Conservation (phyloP, 495 filamentous ascomycete genomes). For the Hypoxylon fuscum region DNA sequence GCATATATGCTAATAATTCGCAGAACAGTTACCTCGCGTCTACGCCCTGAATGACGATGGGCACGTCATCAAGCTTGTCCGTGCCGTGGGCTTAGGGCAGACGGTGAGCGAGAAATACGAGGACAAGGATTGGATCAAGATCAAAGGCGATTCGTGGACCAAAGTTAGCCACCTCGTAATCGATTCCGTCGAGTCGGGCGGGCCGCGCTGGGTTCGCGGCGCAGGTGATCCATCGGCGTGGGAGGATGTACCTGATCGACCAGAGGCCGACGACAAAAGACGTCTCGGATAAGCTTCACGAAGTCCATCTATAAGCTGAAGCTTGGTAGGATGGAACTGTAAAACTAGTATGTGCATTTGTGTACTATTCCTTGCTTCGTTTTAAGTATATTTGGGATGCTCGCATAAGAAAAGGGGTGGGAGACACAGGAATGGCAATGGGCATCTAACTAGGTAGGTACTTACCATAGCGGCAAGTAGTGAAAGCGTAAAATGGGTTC, state of each 20-base stretch:
- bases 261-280: background rate
- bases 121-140: slow-evolving; percentile 56
- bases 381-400: too few species aligned
- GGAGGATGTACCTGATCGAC: slow-evolving; percentile 45
- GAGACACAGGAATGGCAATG: too few species aligned
- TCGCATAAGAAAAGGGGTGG: too few species aligned
- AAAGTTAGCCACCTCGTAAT: slow-evolving; percentile 71
- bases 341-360: too few species aligned
- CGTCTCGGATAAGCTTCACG: slow-evolving; percentile 20
- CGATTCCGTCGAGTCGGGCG: slow-evolving; percentile 61
- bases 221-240: slow-evolving; percentile 68
- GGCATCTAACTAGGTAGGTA: too few species aligned
- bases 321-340: background rate
- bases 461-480: too few species aligned
- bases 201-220: slow-evolving; percentile 62
- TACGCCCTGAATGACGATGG: slow-evolving; percentile 74
- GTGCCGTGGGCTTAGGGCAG: slow-evolving; percentile 65
- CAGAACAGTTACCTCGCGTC: slow-evolving; percentile 64
- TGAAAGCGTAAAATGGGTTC: too few species aligned
- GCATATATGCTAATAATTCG: background rate
- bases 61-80: slow-evolving; percentile 75
- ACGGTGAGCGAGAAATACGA: slow-evolving; percentile 43
- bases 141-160: slow-evolving; percentile 74
- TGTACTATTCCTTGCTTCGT: too few species aligned
- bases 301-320: slow-evolving; percentile 19